A percentile compares a stretch with the other conserved stretches of the same genome.
Evolutionary conservation across 257 asterid genomes (phyloP).

Genomic region (Sherardia arvensis): DNA sequence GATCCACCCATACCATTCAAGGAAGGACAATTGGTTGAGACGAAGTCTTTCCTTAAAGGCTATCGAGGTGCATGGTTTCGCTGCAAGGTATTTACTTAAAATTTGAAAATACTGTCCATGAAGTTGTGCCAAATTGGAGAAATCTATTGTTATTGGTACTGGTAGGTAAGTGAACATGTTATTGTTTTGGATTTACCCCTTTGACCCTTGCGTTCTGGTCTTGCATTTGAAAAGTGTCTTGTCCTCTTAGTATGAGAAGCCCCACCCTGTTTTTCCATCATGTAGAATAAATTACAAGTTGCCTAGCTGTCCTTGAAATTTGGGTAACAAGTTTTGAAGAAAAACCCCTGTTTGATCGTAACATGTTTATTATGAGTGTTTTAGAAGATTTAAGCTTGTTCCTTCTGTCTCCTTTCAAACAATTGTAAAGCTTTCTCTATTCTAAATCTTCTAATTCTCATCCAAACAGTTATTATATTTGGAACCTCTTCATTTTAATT

Average conservation of each 20-base stretch:
- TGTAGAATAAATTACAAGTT: background rate
- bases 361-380: background rate
- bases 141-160: too few species aligned
- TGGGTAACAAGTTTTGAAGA: background rate
- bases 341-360: background rate
- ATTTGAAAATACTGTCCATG: too few species aligned
- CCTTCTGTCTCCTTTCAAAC: background rate
- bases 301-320: background rate
- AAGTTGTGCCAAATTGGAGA: background rate
- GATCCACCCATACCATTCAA: slow-evolving; percentile 10
- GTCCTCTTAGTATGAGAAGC: background rate
- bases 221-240: background rate
- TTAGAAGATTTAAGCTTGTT: background rate
- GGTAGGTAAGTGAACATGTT: too few species aligned
- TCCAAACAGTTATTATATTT: background rate
- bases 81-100: background rate
- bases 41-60: slow-evolving; percentile 16
- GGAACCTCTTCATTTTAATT: too few species aligned
- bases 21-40: slow-evolving; percentile 18
- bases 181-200: background rate
- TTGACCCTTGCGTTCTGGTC: background rate
- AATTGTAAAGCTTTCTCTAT: background rate
- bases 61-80: slow-evolving; percentile 29
- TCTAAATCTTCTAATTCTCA: background rate
- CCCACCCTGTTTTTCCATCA: background rate